phyloP scores from a whole-genome alignment of 2,329 filamentous ascomycete species.

The Fusarium pseudograminearum region DNA sequence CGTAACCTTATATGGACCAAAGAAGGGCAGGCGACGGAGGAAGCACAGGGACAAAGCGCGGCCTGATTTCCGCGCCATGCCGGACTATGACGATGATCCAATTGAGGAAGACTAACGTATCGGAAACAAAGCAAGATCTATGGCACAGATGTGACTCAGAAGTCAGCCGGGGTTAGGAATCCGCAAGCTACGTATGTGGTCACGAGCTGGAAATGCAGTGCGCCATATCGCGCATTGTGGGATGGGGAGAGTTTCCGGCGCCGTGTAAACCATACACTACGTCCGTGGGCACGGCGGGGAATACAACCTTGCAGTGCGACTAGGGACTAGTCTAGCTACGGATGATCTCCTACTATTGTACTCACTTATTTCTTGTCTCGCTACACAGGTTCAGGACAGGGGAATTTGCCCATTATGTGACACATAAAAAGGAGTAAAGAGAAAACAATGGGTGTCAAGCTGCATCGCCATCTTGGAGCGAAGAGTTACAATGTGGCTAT shows the following conservation, averaged over 20 bases:
- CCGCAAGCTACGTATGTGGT: constrained; percentile 29
- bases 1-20: constrained; percentile 7
- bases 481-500: constrained; percentile 5
- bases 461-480: background rate
- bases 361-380: constrained; percentile 23
- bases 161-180: constrained; percentile 1
- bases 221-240: constrained; percentile 27
- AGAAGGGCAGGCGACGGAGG: constrained; percentile 26
- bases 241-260: constrained; percentile 19
- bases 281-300: constrained; percentile 17
- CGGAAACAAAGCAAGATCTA: constrained; percentile 13
- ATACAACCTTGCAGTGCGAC: constrained; percentile 7
- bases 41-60: constrained; percentile 44
- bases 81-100: constrained; percentile 51
- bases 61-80: constrained; percentile 52
- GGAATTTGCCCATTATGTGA: constrained; percentile 8
- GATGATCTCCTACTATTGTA: constrained; percentile 12
- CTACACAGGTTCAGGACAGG: constrained; percentile 16
- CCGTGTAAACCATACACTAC: constrained; percentile 15
- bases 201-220: constrained; percentile 32
- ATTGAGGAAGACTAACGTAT: constrained; percentile 48
- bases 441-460: constrained; percentile 10
- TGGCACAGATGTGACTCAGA: constrained; percentile 15
- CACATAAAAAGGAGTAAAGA: constrained; percentile 20
- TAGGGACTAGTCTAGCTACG: background rate